A percentile compares a stretch with the other conserved stretches of the same genome.
These are phyloP conservation scores for Paramecium octaurelia DNA, from an alignment of 73 alveolate genomes.

Conservation along the genomic window DNA sequence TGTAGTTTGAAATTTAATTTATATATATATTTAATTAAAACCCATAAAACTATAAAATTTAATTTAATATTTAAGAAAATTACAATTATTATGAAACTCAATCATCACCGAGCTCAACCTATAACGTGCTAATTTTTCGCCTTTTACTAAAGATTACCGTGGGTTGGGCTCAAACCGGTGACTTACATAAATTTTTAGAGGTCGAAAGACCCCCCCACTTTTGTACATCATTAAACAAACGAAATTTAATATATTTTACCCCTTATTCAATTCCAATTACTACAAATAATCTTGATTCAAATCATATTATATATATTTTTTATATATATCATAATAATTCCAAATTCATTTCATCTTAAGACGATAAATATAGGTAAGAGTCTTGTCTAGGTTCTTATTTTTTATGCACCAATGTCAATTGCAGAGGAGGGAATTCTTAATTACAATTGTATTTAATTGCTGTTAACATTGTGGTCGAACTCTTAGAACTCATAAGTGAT, in stretches of 20 bases:
- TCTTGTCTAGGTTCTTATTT: constrained; percentile 10
- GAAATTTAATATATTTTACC: not conserved
- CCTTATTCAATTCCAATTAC: not conserved
- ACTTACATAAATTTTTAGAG: constrained; percentile 62
- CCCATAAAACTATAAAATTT: constrained; percentile 65
- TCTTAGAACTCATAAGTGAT: not conserved
- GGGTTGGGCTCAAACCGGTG: constrained; percentile 88
- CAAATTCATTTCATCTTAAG: constrained; percentile 34
- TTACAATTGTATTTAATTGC: not conserved
- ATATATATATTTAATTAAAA: not conserved
- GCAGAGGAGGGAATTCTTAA: not conserved
- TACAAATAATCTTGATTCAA: not conserved
- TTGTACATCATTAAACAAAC: constrained; percentile 18
- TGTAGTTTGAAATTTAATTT: not conserved
- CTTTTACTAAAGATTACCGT: constrained; percentile 99
- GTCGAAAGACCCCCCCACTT: constrained; percentile 57
- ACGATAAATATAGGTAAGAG: not conserved
- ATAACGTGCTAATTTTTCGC: constrained; percentile 98
- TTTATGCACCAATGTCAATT: not conserved
- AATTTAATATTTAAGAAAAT: constrained; percentile 30
- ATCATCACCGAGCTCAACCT: constrained; percentile 94
- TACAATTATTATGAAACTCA: not conserved
- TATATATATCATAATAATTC: not conserved
- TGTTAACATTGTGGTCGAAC: constrained; percentile 22
- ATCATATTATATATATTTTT: not conserved